These are phyloP conservation scores for Russula virescens DNA, from an alignment of 768 basidiomycete genomes.

Conservation along the genomic window DNA sequence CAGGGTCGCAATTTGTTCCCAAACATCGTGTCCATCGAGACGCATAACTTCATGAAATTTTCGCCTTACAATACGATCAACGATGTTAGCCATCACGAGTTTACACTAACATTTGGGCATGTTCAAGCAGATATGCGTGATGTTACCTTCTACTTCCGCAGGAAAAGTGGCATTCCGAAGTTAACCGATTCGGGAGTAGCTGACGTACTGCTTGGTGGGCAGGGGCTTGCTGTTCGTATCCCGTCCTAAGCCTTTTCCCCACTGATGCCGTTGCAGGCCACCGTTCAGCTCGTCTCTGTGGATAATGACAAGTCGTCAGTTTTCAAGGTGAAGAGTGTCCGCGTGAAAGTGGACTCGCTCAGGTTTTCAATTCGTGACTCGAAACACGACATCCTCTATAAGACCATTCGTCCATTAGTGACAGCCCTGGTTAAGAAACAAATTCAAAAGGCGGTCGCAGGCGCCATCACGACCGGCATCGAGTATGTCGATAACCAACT, in stretches of 20 bases:
- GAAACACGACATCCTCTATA: conserved; percentile 87
- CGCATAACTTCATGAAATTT: conserved; percentile 79
- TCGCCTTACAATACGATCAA: conserved; percentile 58
- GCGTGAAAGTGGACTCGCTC: conserved; percentile 79
- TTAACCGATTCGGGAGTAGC: conserved; percentile 81
- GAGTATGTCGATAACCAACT: conserved; percentile 89
- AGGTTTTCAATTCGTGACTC: conserved; percentile 89
- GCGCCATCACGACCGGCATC: conserved; percentile 70
- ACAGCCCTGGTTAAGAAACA: conserved; percentile 79
- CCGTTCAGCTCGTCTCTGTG: conserved; percentile 54
- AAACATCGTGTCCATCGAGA: conserved; percentile 64
- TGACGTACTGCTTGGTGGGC: conserved; percentile 78
- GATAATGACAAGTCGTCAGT: conserved; percentile 62
- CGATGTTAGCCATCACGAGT: conserved; percentile 63
- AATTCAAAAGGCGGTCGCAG: conserved; percentile 53
- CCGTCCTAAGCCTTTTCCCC: background rate
- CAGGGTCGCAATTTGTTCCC: conserved; percentile 89
- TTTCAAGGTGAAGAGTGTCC: conserved; percentile 64
- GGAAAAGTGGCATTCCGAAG: conserved; percentile 79
- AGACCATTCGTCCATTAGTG: conserved; percentile 72
- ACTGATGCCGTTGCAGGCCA: conserved; percentile 34
- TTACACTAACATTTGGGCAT: conserved; percentile 72
- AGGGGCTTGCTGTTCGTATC: conserved; percentile 60
- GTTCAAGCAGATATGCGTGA: conserved; percentile 94
- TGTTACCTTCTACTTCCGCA: conserved; percentile 85